These are phyloP conservation scores for Tillandsia fasciculata DNA, from an alignment of 176 grass and related monocot genomes.

Conservation along the genomic window DNA sequence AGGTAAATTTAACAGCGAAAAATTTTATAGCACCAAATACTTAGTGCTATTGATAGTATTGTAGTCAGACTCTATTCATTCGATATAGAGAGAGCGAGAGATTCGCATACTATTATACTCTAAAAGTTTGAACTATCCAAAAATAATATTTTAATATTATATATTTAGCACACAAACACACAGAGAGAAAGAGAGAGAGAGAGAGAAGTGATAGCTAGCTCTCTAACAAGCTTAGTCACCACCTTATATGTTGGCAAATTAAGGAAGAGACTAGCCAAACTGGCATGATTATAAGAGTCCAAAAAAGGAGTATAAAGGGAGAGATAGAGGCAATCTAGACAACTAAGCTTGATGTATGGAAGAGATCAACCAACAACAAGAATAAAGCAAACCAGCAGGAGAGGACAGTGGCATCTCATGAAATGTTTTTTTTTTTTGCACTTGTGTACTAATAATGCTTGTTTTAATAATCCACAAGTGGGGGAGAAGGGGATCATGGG, in stretches of 20 bases:
- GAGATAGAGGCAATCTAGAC: constrained; percentile 25
- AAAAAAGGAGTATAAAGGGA: constrained; percentile 17
- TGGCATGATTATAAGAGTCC: constrained; percentile 17
- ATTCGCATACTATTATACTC: too few species aligned
- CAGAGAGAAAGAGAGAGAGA: too few species aligned
- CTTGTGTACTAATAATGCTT: constrained; percentile 35
- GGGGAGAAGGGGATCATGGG: not conserved
- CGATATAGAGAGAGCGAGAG: too few species aligned
- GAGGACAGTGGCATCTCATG: constrained; percentile 25
- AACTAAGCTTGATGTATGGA: constrained; percentile 28
- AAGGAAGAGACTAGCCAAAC: constrained; percentile 8
- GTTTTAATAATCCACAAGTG: constrained; percentile 4
- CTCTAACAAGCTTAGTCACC: too few species aligned
- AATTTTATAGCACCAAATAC: too few species aligned
- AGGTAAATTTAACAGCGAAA: too few species aligned
- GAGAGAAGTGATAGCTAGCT: too few species aligned
- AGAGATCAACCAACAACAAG: constrained; percentile 28
- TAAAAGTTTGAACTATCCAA: not conserved
- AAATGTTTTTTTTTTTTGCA: constrained; percentile 28
- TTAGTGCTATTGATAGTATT: too few species aligned
- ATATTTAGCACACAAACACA: too few species aligned
- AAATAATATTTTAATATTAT: too few species aligned
- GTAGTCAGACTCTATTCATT: too few species aligned
- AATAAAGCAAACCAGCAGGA: constrained; percentile 32
- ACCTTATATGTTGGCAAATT: too few species aligned